A percentile compares a stretch with the other conserved stretches of the same genome.
These are phyloP conservation scores for Colletotrichum cordylinicola DNA, from an alignment of 2,329 filamentous ascomycete genomes.

Conservation along the genomic window DNA sequence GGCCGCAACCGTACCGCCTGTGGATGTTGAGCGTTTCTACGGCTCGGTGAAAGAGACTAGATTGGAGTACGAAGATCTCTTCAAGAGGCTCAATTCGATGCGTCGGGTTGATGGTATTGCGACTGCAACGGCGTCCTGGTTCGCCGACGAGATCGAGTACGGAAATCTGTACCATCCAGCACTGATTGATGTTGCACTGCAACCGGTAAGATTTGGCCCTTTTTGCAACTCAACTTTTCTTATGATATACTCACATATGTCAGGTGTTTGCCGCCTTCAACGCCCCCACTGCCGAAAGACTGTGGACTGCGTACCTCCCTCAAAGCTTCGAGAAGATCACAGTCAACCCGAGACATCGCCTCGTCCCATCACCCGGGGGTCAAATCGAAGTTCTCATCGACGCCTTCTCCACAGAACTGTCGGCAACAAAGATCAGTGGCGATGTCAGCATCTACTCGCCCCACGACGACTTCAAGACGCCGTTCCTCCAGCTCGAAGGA, in stretches of 20 bases:
- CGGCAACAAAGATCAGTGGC: neutral
- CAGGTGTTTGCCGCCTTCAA: neutral
- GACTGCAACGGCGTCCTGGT: neutral
- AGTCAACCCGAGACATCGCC: neutral
- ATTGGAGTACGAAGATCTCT: neutral
- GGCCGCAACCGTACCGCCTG: accelerated
- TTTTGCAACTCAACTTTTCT: neutral
- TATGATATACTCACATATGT: too few species aligned
- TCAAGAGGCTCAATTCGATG: neutral
- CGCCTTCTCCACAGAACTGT: neutral
- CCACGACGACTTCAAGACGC: neutral
- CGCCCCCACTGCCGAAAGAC: neutral
- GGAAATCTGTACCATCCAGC: neutral
- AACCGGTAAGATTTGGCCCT: neutral
- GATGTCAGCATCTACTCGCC: neutral
- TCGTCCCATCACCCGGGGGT: neutral
- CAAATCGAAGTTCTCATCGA: neutral
- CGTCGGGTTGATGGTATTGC: neutral
- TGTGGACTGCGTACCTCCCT: neutral
- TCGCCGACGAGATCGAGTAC: neutral
- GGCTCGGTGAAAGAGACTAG: neutral
- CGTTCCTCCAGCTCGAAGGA: neutral
- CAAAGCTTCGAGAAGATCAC: neutral
- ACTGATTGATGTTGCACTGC: neutral
- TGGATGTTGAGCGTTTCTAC: neutral